Evolutionary conservation across 192 early-diverging fungal genomes (phyloP), one percentile per base, ranked within the genome.

Genomic region (Coemansia sp.): DNA sequence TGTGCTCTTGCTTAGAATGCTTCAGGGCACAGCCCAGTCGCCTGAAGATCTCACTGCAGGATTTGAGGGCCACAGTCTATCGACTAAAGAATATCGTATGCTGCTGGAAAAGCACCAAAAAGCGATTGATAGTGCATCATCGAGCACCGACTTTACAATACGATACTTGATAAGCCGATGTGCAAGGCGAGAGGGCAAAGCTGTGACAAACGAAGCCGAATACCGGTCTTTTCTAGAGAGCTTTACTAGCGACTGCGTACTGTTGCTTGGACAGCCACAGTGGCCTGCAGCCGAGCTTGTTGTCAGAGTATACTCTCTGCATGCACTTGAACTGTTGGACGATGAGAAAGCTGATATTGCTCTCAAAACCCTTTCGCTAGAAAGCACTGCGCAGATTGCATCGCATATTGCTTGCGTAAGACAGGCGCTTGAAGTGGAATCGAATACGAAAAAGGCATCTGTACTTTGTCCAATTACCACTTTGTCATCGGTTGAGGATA

Each of bases 211-310:
- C 41, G 93, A 91, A 21, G 79, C 82, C 1, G 95, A 95, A 44
- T 96, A 95, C 70, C 81, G 88, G 23, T 68, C 70, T 0, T 71
- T 94, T 11, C 65, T 98, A 15, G 92, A 95, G 38, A 75, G 80
- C 40, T 75, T 96, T 45, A 68, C 96, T 32, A 77, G 87, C 13
- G 93, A 98, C 76, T 73, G 91, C 0, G 65, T 94, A 38, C 67
- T 72, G 5, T 86, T 94, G 2, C 74, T 95, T 43, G 86, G 89
- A 18, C 89, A 91, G 15, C 94, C 95, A 4, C 93, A 96, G 45
- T 98, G 96, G 96, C 96, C 96, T 1, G 90, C 84, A 7, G 92
- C 96, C 0, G 92, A 94, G 57, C 65, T 92, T 13, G 85, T 90
- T 49, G 61, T 92, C 6, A 72, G 86, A 26, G 70, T 91, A 10